Conservation (phyloP, 2,329 filamentous ascomycete species). For the Stemphylium beticola region DNA sequence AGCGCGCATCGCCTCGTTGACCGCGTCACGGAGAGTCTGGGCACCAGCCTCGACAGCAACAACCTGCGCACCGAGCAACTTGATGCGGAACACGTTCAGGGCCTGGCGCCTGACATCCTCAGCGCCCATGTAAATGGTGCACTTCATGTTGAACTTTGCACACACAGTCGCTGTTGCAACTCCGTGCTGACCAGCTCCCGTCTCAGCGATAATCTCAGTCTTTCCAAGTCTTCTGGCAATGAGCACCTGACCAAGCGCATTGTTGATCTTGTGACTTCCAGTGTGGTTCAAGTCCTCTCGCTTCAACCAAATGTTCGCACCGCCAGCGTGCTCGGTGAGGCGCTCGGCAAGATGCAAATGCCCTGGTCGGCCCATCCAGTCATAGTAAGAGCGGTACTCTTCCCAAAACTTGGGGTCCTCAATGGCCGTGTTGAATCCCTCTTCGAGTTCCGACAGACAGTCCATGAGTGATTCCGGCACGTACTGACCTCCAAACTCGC, state of each 20-base stretch:
- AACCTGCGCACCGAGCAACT: constrained; percentile 90
- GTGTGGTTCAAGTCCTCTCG: constrained; percentile 98
- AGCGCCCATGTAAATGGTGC: constrained; percentile 97
- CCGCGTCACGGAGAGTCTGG: constrained; percentile 67
- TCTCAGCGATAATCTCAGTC: constrained; percentile 97
- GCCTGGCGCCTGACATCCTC: constrained; percentile 97
- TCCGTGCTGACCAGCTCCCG: constrained; percentile 95
- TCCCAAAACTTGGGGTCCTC: constrained; percentile 95
- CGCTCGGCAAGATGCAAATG: constrained; percentile 88
- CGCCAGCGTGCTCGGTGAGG: constrained; percentile 85
- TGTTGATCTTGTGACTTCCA: constrained; percentile 99
- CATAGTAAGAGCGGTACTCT: constrained; percentile 93
- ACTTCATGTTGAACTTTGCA: constrained; percentile 97
- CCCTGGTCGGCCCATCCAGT: constrained; percentile 94
- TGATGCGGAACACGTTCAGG: constrained; percentile 98
- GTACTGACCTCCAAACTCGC: constrained; percentile 96
- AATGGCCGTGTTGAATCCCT: constrained; percentile 85
- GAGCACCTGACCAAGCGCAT: constrained; percentile 90
- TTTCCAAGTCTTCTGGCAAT: constrained; percentile 87
- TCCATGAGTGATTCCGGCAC: constrained; percentile 98
- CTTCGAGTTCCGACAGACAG: constrained; percentile 87
- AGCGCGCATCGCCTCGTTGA: constrained; percentile 92
- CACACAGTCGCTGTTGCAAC: constrained; percentile 97
- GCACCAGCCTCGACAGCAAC: constrained; percentile 91
- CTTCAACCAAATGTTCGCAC: constrained; percentile 97